phyloP scores from a whole-genome alignment of 805 yeast genomes.

The Brettanomyces bruxellensis region DNA sequence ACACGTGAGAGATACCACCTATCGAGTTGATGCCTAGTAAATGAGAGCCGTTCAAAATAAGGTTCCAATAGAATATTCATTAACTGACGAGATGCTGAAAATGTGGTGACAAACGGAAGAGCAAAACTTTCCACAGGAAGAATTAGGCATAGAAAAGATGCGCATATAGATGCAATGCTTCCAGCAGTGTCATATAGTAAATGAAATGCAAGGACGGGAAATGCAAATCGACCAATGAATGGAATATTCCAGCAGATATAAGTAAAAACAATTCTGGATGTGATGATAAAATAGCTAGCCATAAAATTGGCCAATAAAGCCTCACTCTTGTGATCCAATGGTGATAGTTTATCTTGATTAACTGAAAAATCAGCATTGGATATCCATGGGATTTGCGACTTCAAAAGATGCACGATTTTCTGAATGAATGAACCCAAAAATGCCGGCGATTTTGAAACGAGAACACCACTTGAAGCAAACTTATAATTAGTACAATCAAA shows the following conservation, averaged over 20 bases:
- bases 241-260: slow-evolving; percentile 1
- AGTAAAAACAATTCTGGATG: not conserved
- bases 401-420: not conserved
- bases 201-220: not conserved
- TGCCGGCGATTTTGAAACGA: not conserved
- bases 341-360: not conserved
- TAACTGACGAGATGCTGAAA: not conserved
- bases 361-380: not conserved
- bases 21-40: not conserved
- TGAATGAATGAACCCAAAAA: not conserved
- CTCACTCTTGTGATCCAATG: too few species aligned
- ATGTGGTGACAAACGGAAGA: slow-evolving; percentile 1
- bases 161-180: not conserved
- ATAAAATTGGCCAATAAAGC: not conserved
- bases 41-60: slow-evolving; percentile 1
- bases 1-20: slow-evolving; percentile 1
- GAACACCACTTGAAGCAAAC: slow-evolving; percentile 1
- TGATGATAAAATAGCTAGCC: not conserved
- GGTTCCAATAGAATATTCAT: not conserved
- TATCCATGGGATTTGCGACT: not conserved
- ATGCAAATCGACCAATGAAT: not conserved
- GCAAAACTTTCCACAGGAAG: not conserved
- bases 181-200: not conserved
- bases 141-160: not conserved
- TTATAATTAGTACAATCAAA: not conserved